phyloP scores from a whole-genome alignment of 1,284 basidiomycete genomes.

The Wallemia mellicola region DNA sequence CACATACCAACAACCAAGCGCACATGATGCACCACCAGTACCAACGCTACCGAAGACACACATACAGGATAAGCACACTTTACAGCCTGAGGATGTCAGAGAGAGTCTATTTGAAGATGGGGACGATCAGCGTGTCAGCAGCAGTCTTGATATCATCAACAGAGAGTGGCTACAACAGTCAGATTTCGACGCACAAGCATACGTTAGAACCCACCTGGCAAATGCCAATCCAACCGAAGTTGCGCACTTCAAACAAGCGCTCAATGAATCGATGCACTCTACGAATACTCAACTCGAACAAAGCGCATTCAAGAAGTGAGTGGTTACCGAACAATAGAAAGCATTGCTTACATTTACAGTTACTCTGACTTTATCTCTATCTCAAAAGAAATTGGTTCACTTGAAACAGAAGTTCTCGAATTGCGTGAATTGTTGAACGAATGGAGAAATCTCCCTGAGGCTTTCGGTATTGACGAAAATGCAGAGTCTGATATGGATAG shows the following conservation, averaged over 20 bases:
- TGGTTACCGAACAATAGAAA: neutral
- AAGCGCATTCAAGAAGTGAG: neutral
- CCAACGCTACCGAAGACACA: neutral
- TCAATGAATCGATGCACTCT: neutral
- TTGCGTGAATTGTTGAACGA: conserved; percentile 77
- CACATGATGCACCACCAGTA: neutral
- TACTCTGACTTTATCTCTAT: conserved; percentile 89
- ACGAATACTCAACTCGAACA: neutral
- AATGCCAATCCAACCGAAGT: neutral
- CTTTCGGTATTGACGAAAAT: conserved; percentile 51
- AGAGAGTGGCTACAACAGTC: neutral
- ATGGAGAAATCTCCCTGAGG: conserved; percentile 80
- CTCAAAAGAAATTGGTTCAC: conserved; percentile 79
- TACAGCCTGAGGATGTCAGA: neutral
- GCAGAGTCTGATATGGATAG: conserved; percentile 20
- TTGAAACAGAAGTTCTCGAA: conserved; percentile 95
- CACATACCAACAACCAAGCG: conserved; percentile 23
- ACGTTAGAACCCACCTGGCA: neutral
- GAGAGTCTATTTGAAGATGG: neutral
- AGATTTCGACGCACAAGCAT: neutral
- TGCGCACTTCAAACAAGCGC: neutral
- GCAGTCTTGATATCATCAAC: neutral
- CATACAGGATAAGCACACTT: neutral
- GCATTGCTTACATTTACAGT: conserved; percentile 18
- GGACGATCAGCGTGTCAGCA: neutral